Percentiles rank a stretch among this genome's conserved stretches.
Conservation (phyloP, 192 early-diverging fungal species). For the Umbelopsis sp. region DNA sequence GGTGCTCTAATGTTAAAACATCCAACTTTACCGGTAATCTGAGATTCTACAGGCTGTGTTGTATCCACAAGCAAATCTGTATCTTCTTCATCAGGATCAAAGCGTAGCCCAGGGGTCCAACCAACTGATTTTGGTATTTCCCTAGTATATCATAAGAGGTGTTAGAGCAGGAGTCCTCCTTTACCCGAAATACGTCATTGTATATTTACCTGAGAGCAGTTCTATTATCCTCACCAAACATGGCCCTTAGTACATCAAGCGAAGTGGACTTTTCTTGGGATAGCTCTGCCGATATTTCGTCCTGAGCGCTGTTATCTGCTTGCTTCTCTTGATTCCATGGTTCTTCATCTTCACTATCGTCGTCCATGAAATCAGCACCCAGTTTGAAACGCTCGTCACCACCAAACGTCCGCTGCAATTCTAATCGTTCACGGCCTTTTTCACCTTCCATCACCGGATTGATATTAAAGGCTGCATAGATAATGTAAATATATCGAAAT, state of each 20-base stretch:
- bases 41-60: not conserved
- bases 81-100: conserved; percentile 51
- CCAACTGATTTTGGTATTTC: not conserved
- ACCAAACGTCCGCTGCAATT: conserved; percentile 50
- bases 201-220: not conserved
- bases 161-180: not conserved
- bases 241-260: conserved; percentile 47
- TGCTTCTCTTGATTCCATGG: not conserved
- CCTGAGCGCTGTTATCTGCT: conserved; percentile 31
- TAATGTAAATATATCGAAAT: not conserved
- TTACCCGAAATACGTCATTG: too few relatives aligned
- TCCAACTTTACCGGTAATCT: not conserved
- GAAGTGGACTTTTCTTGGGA: conserved; percentile 48
- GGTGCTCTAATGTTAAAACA: too few relatives aligned
- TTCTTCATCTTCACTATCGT: conserved; percentile 31
- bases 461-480: conserved; percentile 36
- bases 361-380: conserved; percentile 52
- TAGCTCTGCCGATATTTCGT: conserved; percentile 42
- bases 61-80: conserved; percentile 14
- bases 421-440: conserved; percentile 44
- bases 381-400: conserved; percentile 55
- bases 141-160: not conserved
- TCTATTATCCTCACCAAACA: conserved; percentile 47
- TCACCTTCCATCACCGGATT: conserved; percentile 57
- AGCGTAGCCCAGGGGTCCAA: conserved; percentile 42